phyloP scores from a whole-genome alignment of 2,329 filamentous ascomycete genomes.

The Exophiala lecanii-corni region DNA sequence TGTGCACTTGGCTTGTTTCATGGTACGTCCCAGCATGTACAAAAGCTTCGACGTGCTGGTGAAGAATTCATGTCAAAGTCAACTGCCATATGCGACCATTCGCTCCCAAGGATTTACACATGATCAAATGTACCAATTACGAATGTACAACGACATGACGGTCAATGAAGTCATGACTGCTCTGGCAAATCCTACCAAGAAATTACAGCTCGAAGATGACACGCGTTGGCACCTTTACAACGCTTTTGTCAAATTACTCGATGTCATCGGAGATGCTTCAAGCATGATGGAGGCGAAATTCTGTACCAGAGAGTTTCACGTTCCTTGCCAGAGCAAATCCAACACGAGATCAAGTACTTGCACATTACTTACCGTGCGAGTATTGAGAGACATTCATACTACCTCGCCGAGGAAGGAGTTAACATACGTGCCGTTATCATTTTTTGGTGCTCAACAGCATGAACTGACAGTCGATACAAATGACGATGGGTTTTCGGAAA shows the following conservation, averaged over 20 bases:
- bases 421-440: conserved; percentile 57
- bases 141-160: conserved; percentile 39
- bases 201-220: conserved; percentile 28
- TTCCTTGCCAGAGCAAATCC: conserved; percentile 31
- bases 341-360: conserved; percentile 38
- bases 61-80: conserved; percentile 51
- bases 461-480: conserved; percentile 52
- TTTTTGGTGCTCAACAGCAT: conserved; percentile 65
- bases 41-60: conserved; percentile 62
- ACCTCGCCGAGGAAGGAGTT: conserved; percentile 49
- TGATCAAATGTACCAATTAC: conserved; percentile 53
- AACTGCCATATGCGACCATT: conserved; percentile 57
- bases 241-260: conserved; percentile 34
- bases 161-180: conserved; percentile 34
- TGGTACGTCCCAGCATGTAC: conserved; percentile 46
- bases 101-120: conserved; percentile 50
- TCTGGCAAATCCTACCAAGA: conserved; percentile 25
- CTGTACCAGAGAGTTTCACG: conserved; percentile 34
- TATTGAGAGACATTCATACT: conserved; percentile 59
- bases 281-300: conserved; percentile 35
- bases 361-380: conserved; percentile 50
- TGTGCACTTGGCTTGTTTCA: conserved; percentile 41
- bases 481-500: conserved; percentile 56
- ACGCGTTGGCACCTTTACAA: conserved; percentile 46
- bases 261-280: conserved; percentile 42